phyloP scores from a whole-genome alignment of 1,284 basidiomycete genomes.

The Mycocalia duriaeana region DNA sequence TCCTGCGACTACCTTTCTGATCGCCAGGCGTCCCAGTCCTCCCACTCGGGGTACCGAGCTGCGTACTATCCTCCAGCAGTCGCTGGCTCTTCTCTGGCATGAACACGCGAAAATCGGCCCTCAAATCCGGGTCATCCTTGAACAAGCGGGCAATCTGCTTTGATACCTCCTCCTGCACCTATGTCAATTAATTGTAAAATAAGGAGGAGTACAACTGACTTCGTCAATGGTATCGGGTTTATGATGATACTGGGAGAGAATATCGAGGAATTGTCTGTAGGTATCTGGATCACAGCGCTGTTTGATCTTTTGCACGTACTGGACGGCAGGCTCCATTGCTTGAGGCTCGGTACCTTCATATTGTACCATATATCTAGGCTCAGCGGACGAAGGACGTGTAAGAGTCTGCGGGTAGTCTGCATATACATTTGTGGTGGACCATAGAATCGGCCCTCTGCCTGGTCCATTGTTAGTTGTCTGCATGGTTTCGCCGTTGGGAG shows the following conservation, averaged over 20 bases:
- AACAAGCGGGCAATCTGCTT: slow-evolving; percentile 84
- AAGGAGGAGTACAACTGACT: slow-evolving; percentile 40
- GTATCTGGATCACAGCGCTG: slow-evolving; percentile 90
- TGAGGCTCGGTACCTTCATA: slow-evolving; percentile 14
- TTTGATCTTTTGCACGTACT: slow-evolving; percentile 97
- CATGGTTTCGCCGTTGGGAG: slow-evolving; percentile 59
- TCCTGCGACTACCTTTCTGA: slow-evolving; percentile 28
- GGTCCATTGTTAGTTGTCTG: slow-evolving; percentile 42
- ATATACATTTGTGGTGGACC: slow-evolving; percentile 25
- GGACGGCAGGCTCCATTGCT: slow-evolving; percentile 73
- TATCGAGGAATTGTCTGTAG: slow-evolving; percentile 92
- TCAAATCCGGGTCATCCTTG: slow-evolving; percentile 83
- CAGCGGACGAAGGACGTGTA: slow-evolving; percentile 14
- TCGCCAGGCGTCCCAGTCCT: slow-evolving; percentile 22
- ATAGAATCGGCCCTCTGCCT: slow-evolving; percentile 29
- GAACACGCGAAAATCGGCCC: slow-evolving; percentile 90
- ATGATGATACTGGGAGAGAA: slow-evolving; percentile 67
- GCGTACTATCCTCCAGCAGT: slow-evolving; percentile 39
- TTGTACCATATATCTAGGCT: slow-evolving; percentile 8
- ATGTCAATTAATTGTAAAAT: slow-evolving; percentile 1
- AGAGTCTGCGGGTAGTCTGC: slow-evolving; percentile 7
- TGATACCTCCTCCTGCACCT: slow-evolving; percentile 68
- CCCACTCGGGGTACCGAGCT: slow-evolving; percentile 13
- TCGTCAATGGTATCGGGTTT: slow-evolving; percentile 61
- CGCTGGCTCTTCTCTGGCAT: slow-evolving; percentile 67